phyloP scores from a whole-genome alignment of 2,329 filamentous ascomycete genomes.

The Calonectria pteridis region DNA sequence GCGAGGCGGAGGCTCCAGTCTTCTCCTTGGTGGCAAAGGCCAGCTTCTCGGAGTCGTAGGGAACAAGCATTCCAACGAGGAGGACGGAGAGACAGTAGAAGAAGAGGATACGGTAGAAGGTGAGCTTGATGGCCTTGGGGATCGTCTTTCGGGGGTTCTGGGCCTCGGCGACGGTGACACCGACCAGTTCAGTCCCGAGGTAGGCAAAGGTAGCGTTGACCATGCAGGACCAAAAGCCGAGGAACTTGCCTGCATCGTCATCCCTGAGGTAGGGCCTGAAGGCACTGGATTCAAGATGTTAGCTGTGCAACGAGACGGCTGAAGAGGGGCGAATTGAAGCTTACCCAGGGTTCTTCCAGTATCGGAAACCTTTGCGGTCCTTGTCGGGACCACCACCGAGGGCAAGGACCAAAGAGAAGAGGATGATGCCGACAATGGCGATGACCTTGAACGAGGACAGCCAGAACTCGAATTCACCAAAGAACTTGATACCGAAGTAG shows the following conservation, averaged over 20 bases:
- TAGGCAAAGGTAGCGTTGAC: conserved; percentile 85
- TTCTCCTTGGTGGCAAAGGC: conserved; percentile 64
- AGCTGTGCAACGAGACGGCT: neutral
- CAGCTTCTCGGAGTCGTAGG: conserved; percentile 74
- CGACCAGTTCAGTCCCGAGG: conserved; percentile 81
- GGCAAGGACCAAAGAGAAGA: conserved; percentile 73
- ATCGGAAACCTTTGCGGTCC: conserved; percentile 73
- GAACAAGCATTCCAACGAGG: conserved; percentile 81
- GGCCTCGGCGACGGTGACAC: conserved; percentile 83
- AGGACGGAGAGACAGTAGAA: conserved; percentile 84
- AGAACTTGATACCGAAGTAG: conserved; percentile 76
- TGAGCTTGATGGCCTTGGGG: conserved; percentile 82
- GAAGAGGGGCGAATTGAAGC: neutral
- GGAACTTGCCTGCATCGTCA: conserved; percentile 62
- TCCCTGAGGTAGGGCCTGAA: conserved; percentile 48
- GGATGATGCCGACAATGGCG: conserved; percentile 74
- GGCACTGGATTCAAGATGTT: conserved; percentile 47
- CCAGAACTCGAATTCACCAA: conserved; percentile 75
- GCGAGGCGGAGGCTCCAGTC: conserved; percentile 64
- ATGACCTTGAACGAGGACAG: conserved; percentile 76
- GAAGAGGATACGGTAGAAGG: conserved; percentile 84
- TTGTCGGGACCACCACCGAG: conserved; percentile 74
- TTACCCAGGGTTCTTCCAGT: conserved; percentile 70
- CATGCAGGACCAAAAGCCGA: conserved; percentile 77
- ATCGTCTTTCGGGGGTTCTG: conserved; percentile 84